phyloP scores from a whole-genome alignment of 495 filamentous ascomycete species.

The Podospora fimiseda region DNA sequence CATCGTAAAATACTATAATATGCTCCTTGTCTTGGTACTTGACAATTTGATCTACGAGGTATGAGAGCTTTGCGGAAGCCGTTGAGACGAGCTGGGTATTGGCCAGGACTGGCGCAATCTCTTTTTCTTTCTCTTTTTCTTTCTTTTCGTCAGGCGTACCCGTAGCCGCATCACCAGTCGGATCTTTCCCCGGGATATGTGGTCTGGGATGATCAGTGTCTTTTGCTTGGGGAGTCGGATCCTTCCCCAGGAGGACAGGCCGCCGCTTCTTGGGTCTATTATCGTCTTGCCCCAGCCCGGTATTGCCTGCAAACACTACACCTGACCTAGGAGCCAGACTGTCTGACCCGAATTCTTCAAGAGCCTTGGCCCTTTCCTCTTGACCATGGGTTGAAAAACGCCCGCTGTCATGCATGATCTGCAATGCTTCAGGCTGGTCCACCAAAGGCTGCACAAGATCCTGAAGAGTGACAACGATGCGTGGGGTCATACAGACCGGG shows the following conservation, averaged over 20 bases:
- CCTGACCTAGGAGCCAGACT: neutral
- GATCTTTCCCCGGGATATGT: too few species aligned
- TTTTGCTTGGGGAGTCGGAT: too few species aligned
- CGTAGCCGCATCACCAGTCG: too few species aligned
- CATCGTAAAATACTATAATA: conserved; percentile 90
- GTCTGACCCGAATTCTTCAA: conserved; percentile 14
- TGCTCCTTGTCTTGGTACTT: conserved; percentile 66
- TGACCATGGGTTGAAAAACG: conserved; percentile 29
- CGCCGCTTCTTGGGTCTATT: conserved; percentile 21
- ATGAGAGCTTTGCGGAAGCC: conserved; percentile 80
- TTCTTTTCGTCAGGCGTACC: too few species aligned
- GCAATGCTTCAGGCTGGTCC: conserved; percentile 31
- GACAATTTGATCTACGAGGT: conserved; percentile 66
- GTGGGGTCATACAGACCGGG: conserved; percentile 34
- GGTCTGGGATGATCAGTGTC: too few species aligned
- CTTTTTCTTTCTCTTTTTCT: conserved; percentile 7
- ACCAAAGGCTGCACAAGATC: conserved; percentile 31
- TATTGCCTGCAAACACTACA: conserved; percentile 34
- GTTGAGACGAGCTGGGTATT: conserved; percentile 66
- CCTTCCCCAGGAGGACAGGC: conserved; percentile 17
- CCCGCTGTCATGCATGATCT: conserved; percentile 32
- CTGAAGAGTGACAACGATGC: conserved; percentile 35
- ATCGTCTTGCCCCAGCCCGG: conserved; percentile 27
- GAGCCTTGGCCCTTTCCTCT: conserved; percentile 24
- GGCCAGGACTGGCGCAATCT: conserved; percentile 45